A percentile compares a stretch with the other conserved stretches of the same genome.
Evolutionary conservation across 148 eudicot genomes (phyloP).

Genomic region (Rhododendron griersonianum): DNA sequence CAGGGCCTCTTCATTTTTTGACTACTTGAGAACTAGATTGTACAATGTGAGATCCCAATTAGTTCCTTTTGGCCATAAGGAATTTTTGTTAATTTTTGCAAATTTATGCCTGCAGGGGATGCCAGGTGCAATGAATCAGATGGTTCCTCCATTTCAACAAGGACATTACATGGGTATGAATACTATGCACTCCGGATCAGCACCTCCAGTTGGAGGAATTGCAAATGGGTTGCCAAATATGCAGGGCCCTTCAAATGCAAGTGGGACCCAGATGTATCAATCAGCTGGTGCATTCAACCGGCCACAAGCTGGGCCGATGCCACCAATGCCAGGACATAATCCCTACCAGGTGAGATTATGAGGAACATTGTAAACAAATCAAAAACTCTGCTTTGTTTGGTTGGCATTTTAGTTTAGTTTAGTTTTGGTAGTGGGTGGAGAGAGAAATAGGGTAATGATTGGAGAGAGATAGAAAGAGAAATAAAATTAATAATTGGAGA

Average conservation of each 20-base stretch:
- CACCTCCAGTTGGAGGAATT: slow-evolving; percentile 57
- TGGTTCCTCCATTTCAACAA: slow-evolving; percentile 79
- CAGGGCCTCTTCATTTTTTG: neutral
- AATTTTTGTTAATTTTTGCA: slow-evolving; percentile 3
- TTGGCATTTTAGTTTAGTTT: no score
- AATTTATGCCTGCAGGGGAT: slow-evolving; percentile 41
- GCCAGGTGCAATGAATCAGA: slow-evolving; percentile 75
- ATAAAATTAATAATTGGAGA: no score
- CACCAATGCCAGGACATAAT: slow-evolving; percentile 80
- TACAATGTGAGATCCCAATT: neutral
- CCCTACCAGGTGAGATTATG: slow-evolving; percentile 70
- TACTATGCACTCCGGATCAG: slow-evolving; percentile 61
- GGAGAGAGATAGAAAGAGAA: no score
- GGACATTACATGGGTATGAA: slow-evolving; percentile 80
- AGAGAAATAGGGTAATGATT: no score
- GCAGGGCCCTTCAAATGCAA: slow-evolving; percentile 59
- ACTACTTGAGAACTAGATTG: neutral
- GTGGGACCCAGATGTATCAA: slow-evolving; percentile 77
- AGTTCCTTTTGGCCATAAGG: neutral
- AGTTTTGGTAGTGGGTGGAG: no score
- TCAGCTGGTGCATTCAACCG: slow-evolving; percentile 68
- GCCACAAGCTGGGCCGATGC: slow-evolving; percentile 83
- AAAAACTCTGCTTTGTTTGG: neutral
- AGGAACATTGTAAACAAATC: neutral
- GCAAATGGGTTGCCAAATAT: slow-evolving; percentile 61